These are phyloP conservation scores for Capronia coronata DNA, from an alignment of 2,329 filamentous ascomycete species.

Conservation along the genomic window DNA sequence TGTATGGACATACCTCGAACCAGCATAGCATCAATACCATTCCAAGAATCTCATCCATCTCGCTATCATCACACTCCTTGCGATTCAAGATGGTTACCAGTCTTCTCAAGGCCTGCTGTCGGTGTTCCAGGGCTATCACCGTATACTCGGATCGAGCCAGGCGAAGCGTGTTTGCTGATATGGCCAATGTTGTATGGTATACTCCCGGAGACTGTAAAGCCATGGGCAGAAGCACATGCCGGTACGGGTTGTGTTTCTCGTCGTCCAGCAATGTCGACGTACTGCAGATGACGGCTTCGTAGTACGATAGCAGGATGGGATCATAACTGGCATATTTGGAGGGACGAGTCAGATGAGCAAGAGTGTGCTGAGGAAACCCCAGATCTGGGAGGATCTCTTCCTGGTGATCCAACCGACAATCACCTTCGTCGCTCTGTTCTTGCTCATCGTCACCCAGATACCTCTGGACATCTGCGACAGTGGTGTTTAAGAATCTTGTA, in stretches of 20 bases:
- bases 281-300: constrained; percentile 30
- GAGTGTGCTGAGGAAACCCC: neutral
- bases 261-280: constrained; percentile 31
- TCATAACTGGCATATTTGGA: constrained; percentile 15
- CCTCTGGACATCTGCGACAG: constrained; percentile 1
- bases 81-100: constrained; percentile 4
- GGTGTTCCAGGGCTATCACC: constrained; percentile 29
- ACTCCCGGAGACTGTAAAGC: constrained; percentile 28
- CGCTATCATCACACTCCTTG: constrained; percentile 8
- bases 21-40: constrained; percentile 31
- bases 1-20: constrained; percentile 23
- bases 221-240: constrained; percentile 31
- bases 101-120: constrained; percentile 6
- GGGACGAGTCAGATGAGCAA: neutral
- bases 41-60: constrained; percentile 30
- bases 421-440: neutral
- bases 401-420: neutral
- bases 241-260: constrained; percentile 29
- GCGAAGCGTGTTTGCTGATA: constrained; percentile 29
- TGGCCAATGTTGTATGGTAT: constrained; percentile 30
- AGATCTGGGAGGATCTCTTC: neutral
- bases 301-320: constrained; percentile 28
- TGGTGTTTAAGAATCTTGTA: constrained; percentile 7
- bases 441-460: constrained; percentile 1
- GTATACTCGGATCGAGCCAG: constrained; percentile 26